Percentiles rank a stretch among this genome's conserved stretches.
These are phyloP conservation scores for Penicillium occitanis DNA, from an alignment of 2,329 filamentous ascomycete species.

Conservation along the genomic window DNA sequence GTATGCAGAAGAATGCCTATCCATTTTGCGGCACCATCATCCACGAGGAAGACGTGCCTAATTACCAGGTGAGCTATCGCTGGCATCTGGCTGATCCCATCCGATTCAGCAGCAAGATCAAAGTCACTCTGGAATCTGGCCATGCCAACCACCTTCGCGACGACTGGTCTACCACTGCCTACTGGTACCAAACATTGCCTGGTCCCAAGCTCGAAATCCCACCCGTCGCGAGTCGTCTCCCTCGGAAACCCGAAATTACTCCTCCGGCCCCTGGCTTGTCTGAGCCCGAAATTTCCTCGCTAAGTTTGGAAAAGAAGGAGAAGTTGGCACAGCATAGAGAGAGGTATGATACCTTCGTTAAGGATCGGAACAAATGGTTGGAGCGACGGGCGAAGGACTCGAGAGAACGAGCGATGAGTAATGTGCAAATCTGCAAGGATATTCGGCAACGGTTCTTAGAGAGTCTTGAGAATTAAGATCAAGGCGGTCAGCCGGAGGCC, in stretches of 20 bases:
- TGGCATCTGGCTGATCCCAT: conserved; percentile 38
- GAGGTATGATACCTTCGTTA: conserved; percentile 26
- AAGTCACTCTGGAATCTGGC: conserved; percentile 26
- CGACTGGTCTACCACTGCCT: conserved; percentile 36
- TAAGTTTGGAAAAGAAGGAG: conserved; percentile 8
- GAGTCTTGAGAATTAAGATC: neutral
- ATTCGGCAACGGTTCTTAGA: conserved; percentile 20
- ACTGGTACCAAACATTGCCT: conserved; percentile 38
- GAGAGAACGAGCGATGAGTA: conserved; percentile 23
- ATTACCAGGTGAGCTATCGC: conserved; percentile 35
- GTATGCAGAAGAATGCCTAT: conserved; percentile 39
- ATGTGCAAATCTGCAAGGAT: conserved; percentile 22
- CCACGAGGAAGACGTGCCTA: conserved; percentile 36
- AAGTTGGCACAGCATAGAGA: conserved; percentile 22
- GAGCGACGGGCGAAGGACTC: conserved; percentile 26
- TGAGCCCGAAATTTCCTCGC: neutral
- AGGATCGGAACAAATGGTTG: conserved; percentile 29
- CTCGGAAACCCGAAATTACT: conserved; percentile 13
- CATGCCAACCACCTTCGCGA: conserved; percentile 37
- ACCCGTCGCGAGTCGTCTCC: conserved; percentile 26
- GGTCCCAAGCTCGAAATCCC: conserved; percentile 33
- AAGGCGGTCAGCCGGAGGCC: neutral
- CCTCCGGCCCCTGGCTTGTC: neutral
- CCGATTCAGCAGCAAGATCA: conserved; percentile 29
- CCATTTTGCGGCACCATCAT: conserved; percentile 37